A percentile compares a stretch with the other conserved stretches of the same genome.
phyloP scores from a whole-genome alignment of 2,329 filamentous ascomycete species.

The Alternaria angustiovoidea region DNA sequence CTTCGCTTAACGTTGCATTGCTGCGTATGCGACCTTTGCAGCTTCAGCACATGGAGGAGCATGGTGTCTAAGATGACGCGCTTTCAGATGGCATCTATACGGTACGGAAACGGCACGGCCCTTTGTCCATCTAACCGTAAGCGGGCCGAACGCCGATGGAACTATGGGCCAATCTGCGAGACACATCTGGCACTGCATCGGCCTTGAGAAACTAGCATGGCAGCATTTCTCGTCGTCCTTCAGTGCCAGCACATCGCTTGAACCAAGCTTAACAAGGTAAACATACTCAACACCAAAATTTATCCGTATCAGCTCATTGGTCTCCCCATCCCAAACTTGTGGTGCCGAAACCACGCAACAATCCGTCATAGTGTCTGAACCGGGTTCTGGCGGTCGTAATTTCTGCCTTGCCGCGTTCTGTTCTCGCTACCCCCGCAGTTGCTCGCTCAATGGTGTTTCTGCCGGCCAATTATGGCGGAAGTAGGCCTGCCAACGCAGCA shows the following conservation, averaged over 20 bases:
- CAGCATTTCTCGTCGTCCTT: conserved; percentile 32
- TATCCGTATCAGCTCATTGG: conserved; percentile 37
- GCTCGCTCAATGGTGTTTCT: conserved; percentile 31
- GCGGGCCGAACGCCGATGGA: conserved; percentile 29
- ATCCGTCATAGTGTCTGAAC: conserved; percentile 43
- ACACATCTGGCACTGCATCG: conserved; percentile 40
- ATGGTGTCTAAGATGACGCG: conserved; percentile 36
- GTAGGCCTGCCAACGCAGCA: conserved; percentile 41
- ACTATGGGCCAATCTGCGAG: conserved; percentile 36
- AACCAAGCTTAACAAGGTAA: conserved; percentile 36
- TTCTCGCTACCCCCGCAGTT: conserved; percentile 37
- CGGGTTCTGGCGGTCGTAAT: conserved; percentile 35
- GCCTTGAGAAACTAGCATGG: conserved; percentile 38
- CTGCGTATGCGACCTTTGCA: conserved; percentile 24
- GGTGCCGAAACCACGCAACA: conserved; percentile 32
- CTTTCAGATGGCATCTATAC: conserved; percentile 27
- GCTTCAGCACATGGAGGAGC: conserved; percentile 28
- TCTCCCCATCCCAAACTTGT: conserved; percentile 25
- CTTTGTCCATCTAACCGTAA: conserved; percentile 36
- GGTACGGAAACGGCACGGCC: conserved; percentile 44
- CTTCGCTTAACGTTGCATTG: conserved; percentile 25
- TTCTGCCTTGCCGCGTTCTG: conserved; percentile 34
- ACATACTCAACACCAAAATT: conserved; percentile 27
- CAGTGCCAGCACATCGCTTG: conserved; percentile 45
- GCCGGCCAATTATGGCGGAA: conserved; percentile 39